phyloP scores from a whole-genome alignment of 176 grass and related monocot species.

The Aegilops sharonensis region DNA sequence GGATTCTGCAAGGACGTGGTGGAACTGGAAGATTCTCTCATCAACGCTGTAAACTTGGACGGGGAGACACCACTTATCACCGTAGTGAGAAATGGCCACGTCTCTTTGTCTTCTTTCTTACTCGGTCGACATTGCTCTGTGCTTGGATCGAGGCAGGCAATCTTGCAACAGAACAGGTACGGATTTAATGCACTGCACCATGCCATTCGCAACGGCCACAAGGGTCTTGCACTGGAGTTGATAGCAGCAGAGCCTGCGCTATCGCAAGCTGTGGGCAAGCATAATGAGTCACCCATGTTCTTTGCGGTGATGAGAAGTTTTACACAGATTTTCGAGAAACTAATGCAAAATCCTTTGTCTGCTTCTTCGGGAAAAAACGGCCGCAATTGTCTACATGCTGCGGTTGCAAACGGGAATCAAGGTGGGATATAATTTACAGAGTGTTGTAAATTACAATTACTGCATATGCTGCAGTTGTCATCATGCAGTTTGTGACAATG shows the following conservation, averaged over 20 bases:
- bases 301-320: neutral
- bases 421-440: neutral
- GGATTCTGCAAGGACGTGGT: neutral
- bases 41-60: neutral
- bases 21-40: neutral
- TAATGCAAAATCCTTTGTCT: no score
- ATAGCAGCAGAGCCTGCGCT: neutral
- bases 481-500: no score
- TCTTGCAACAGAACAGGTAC: neutral
- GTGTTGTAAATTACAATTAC: neutral
- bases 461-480: no score
- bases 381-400: neutral
- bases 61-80: neutral
- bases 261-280: neutral
- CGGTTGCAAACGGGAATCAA: neutral
- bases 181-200: constrained; percentile 19
- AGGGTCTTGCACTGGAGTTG: neutral
- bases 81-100: neutral
- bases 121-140: no score
- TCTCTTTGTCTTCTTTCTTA: neutral
- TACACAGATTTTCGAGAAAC: no score
- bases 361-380: neutral
- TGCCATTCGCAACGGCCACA: neutral
- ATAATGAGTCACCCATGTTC: constrained; percentile 5
- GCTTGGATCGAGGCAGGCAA: neutral